These are phyloP conservation scores for Lactuca saligna DNA, from an alignment of 129 eudicot genomes.

Conservation along the genomic window DNA sequence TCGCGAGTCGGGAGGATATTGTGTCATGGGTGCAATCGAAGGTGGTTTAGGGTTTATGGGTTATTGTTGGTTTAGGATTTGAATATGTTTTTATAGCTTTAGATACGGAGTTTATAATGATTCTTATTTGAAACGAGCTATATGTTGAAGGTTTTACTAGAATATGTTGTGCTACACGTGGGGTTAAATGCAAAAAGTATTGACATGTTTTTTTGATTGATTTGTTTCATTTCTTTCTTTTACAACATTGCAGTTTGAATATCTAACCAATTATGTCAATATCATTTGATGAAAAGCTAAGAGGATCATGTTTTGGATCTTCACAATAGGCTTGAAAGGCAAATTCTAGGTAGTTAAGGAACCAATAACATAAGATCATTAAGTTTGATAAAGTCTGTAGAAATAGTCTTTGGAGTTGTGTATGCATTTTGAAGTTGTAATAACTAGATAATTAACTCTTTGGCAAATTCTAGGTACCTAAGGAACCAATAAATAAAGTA, in stretches of 20 bases:
- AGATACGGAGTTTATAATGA: constrained; percentile 32
- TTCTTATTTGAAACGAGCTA: constrained; percentile 28
- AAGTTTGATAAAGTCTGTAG: no score
- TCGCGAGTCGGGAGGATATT: constrained; percentile 62
- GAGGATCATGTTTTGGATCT: no score
- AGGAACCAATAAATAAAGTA: no score
- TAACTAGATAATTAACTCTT: no score
- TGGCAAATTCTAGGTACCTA: no score
- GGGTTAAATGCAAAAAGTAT: neutral
- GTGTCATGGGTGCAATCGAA: constrained; percentile 63
- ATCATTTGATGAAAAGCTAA: neutral
- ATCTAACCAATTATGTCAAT: no score
- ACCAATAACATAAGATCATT: no score
- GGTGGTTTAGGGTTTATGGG: constrained; percentile 28
- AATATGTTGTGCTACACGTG: neutral
- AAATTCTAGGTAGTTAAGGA: no score
- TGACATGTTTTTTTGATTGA: no score
- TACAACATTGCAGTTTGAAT: neutral
- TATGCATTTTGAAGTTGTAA: no score
- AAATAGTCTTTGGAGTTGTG: no score
- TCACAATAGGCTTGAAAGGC: no score
- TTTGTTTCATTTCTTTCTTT: neutral
- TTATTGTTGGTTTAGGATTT: constrained; percentile 25
- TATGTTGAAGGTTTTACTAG: constrained; percentile 23
- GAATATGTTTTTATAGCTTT: constrained; percentile 34